These are phyloP conservation scores for Vigna mungo DNA, from an alignment of 306 rosid species.

Conservation along the genomic window DNA sequence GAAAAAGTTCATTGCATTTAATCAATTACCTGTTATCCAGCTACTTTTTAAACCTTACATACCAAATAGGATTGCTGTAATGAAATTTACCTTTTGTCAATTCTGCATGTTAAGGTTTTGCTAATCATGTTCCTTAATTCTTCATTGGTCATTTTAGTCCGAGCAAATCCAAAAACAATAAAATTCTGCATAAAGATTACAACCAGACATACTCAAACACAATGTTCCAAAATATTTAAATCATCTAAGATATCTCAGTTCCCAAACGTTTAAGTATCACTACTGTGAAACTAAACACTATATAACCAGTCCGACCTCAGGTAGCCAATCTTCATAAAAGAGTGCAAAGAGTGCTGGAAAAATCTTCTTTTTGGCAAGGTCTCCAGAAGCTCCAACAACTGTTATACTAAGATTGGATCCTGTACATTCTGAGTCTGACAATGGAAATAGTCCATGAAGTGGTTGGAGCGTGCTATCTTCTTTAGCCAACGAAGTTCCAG, in stretches of 20 bases:
- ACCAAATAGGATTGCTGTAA: constrained; percentile 26
- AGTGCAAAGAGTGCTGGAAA: constrained; percentile 98
- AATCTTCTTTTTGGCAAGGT: constrained; percentile 96
- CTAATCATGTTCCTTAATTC: constrained; percentile 86
- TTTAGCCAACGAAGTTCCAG: constrained; percentile 62
- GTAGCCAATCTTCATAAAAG: constrained; percentile 87
- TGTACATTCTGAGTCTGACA: constrained; percentile 48
- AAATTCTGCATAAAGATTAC: constrained; percentile 67
- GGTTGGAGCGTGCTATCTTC: constrained; percentile 52
- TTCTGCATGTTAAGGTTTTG: constrained; percentile 89
- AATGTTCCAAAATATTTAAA: constrained; percentile 34
- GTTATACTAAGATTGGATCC: constrained; percentile 80
- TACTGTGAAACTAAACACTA: constrained; percentile 21
- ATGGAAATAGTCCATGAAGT: constrained; percentile 52
- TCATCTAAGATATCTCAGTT: constrained; percentile 3
- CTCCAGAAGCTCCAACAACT: constrained; percentile 98
- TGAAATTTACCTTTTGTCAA: constrained; percentile 74
- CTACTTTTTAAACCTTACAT: constrained; percentile 2
- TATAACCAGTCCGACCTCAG: constrained; percentile 60
- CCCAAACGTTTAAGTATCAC: constrained; percentile 6
- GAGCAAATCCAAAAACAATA: constrained; percentile 82
- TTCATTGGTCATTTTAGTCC: constrained; percentile 79
- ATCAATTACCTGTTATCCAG: not conserved
- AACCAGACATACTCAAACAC: constrained; percentile 27
- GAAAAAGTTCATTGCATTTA: not conserved